Base-by-base conservation (phyloP, 2,329 filamentous ascomycete species). In the Venturia asperata region DNA sequence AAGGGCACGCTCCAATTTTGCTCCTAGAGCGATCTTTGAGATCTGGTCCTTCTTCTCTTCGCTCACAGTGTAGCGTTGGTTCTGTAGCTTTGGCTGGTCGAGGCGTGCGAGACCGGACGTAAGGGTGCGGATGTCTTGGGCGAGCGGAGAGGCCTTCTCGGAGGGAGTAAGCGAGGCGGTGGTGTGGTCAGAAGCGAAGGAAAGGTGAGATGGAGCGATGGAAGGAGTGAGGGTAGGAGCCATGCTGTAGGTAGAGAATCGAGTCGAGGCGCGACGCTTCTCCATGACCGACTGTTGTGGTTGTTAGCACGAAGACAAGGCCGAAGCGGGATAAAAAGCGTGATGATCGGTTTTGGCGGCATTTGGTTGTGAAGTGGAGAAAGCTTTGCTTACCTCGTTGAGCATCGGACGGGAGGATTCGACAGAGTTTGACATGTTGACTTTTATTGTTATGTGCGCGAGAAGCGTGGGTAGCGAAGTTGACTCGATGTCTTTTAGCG, bases 1-100 rank as follows among this genome's bases (percentile, higher is more conserved):
- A 65, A 97, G 85, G 27, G 92, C 92, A 67, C 92, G 87, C 75
- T 96, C 92, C 49, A 96, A 85, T 79, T 96, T 96, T 67, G 92
- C 92, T 61, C 92, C 90, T 63, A 96, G 84, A 45, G 92, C 92
- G 66, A 96, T 83, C 79, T 95, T 95, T 80, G 86, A 87, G 77
- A 96, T 81, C 74, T 89, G 87, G 72, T 91, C 89, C 24, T 83
- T 85, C 82, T 96, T 95, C 77, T 93, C 87, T 68, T 88, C 85
- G 74, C 82, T 89, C 68, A 92, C 85, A 65, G 86, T 82, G 73
- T 92, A 92, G 70, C 92, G 88, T 80, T 97, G 92, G 71, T 88
- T 85, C 70, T 85, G 80, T 37, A 96, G 86, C 61, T 89, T 89
- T 78, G 91, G 91, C 81, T 96, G 94, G 77, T 95, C 90, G 79